Evolutionary conservation across 257 asterid species (phyloP), one percentile per base, ranked within the genome.

Genomic region (Solanum medicagineum): DNA sequence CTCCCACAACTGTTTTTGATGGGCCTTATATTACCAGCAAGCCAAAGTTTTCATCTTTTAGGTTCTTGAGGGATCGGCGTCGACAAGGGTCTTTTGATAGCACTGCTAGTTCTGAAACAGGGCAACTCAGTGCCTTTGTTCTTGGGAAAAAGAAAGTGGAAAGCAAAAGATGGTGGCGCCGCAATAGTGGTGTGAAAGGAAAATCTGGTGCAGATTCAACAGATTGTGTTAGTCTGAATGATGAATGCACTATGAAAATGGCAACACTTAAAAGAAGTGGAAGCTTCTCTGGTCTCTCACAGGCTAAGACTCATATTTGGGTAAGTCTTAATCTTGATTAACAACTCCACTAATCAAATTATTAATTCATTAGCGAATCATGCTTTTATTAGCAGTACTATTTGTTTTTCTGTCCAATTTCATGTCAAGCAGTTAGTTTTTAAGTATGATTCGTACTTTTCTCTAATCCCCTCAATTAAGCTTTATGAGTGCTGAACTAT

Each of bases 251-350:
- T 81, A 83, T 32, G 19, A 87, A 86, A 26, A 74, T 85, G 74
- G 85, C 79, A 19, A 90, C 87, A 85, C 81, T 89, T 69, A 79
- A 29, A n/a, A 91, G 95, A 80, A 89, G 88, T 84, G 94, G 89
- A 49, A 95, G 98, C 90, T 90, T 88, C 85, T 89, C 93, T 20
- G 83, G 73, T 13, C 85, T 86, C 17, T 70, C 92, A n/a, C 91
- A 85, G 49, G 42, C 90, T 7, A 92, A 85, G 81, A n/a, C 97
- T 86, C 96, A 88, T 75, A 80, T 92, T 42, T 91, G 96, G 99
- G 99, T 95, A 88, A 85, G 84, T 86, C 81, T 71, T 59, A 59
- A 59, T 86, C 81, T 71, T 59, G n/a, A 59, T 49, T 8, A 66
- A 36, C 45, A 73, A 45, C 14, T 81, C 1, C 20, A n/a, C 73